These are phyloP conservation scores for Pythium graminicola DNA, from an alignment of 352 stramenopile genomes.

Conservation along the genomic window DNA sequence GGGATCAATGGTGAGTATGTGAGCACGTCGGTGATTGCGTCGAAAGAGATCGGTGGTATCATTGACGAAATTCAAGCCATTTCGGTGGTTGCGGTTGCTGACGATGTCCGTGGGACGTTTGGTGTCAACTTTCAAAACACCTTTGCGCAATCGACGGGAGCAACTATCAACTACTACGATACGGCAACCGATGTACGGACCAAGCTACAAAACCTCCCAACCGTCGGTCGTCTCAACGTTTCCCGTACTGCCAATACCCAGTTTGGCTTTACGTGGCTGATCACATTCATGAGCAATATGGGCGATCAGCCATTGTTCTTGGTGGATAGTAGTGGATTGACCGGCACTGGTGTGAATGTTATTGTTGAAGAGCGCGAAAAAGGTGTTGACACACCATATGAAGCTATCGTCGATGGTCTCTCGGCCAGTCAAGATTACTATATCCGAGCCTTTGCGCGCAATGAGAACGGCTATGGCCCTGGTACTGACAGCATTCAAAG, in stretches of 20 bases:
- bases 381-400: conserved; percentile 53
- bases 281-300: conserved; percentile 66
- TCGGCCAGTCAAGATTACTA: conserved; percentile 43
- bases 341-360: conserved; percentile 36
- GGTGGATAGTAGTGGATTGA: conserved; percentile 33
- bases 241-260: conserved; percentile 32
- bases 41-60: conserved; percentile 44
- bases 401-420: conserved; percentile 52
- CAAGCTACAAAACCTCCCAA: conserved; percentile 62
- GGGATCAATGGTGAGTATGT: conserved; percentile 43
- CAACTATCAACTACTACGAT: conserved; percentile 62
- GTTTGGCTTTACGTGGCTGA: conserved; percentile 55
- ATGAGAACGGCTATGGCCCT: conserved; percentile 56
- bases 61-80: conserved; percentile 66
- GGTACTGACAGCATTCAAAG: conserved; percentile 57
- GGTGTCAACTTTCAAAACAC: conserved; percentile 56
- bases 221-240: conserved; percentile 57
- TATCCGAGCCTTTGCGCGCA: conserved; percentile 54
- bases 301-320: conserved; percentile 55
- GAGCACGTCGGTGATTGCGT: conserved; percentile 35
- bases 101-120: conserved; percentile 55
- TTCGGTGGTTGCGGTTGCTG: conserved; percentile 26
- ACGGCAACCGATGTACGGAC: conserved; percentile 62
- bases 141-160: conserved; percentile 31
- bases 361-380: conserved; percentile 47